phyloP scores from a whole-genome alignment of 2,329 filamentous ascomycete species.

The Trichoderma simmonsii region DNA sequence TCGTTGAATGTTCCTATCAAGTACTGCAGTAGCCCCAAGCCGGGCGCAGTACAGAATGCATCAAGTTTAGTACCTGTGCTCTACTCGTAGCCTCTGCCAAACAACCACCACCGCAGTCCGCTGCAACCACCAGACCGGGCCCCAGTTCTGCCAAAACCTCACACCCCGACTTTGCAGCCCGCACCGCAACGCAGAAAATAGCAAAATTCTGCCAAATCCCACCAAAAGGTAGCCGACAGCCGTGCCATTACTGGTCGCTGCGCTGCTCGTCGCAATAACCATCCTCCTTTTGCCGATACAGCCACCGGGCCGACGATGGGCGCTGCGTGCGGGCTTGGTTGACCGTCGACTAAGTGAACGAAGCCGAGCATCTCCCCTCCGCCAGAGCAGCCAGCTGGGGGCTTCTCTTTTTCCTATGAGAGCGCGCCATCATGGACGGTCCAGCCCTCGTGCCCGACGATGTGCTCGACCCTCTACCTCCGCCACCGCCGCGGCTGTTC shows the following conservation, averaged over 20 bases:
- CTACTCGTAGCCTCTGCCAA: background rate
- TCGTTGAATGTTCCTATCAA: background rate
- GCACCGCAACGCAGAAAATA: constrained; percentile 3
- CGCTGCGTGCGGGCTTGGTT: constrained; percentile 28
- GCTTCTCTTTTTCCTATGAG: constrained; percentile 15
- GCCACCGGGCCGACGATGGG: constrained; percentile 32
- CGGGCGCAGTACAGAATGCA: background rate
- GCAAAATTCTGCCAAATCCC: background rate
- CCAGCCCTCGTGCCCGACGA: constrained; percentile 50
- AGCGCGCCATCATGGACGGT: constrained; percentile 48
- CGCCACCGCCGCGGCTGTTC: constrained; percentile 64
- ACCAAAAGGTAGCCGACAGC: background rate
- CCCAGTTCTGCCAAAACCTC: constrained; percentile 15
- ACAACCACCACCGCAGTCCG: constrained; percentile 2
- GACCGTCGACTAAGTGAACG: constrained; percentile 20
- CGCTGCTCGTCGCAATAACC: background rate
- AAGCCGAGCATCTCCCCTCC: constrained; percentile 16
- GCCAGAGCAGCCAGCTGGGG: constrained; percentile 16
- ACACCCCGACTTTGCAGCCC: constrained; percentile 8
- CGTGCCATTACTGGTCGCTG: constrained; percentile 9
- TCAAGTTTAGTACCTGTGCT: background rate
- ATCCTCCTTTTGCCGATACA: constrained; percentile 1
- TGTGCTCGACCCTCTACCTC: constrained; percentile 60
- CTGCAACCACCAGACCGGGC: constrained; percentile 3
- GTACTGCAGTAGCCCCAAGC: constrained; percentile 1